phyloP scores from a whole-genome alignment of 352 stramenopile genomes.

The Plasmopara halstedii region DNA sequence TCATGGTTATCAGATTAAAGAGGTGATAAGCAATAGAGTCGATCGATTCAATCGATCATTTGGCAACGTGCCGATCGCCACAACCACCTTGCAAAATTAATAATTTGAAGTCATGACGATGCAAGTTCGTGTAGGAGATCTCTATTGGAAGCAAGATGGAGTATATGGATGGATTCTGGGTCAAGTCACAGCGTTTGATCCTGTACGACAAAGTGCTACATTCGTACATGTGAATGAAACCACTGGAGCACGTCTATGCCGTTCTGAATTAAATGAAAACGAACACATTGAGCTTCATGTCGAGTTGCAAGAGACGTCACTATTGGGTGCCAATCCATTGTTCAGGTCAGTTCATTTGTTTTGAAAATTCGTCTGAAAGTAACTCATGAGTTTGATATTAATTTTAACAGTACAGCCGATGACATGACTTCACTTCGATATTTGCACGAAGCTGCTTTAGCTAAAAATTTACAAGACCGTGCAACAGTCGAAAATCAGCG shows the following conservation, averaged over 20 bases:
- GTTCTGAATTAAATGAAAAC: constrained; percentile 7
- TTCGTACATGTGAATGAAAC: constrained; percentile 57
- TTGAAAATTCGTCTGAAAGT: not conserved
- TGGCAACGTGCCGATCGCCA: too few relatives aligned
- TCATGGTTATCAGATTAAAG: constrained; percentile 14
- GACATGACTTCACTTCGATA: constrained; percentile 84
- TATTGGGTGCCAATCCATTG: constrained; percentile 69
- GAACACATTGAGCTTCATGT: constrained; percentile 28
- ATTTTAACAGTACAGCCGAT: constrained; percentile 34
- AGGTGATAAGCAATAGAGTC: not conserved
- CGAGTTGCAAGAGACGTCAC: constrained; percentile 31
- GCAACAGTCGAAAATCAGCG: constrained; percentile 60
- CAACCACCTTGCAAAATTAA: not conserved
- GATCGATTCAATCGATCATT: not conserved
- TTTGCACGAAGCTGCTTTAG: constrained; percentile 75
- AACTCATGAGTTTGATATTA: not conserved
- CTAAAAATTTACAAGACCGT: constrained; percentile 85
- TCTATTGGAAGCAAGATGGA: constrained; percentile 78
- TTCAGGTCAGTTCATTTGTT: constrained; percentile 32
- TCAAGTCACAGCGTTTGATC: constrained; percentile 51
- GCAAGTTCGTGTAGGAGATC: constrained; percentile 53
- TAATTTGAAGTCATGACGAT: not conserved
- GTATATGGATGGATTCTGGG: constrained; percentile 55
- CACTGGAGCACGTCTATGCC: constrained; percentile 39
- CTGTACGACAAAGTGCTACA: constrained; percentile 21